Evolutionary conservation across 2,329 filamentous ascomycete species (phyloP), one percentile per base, ranked within the genome.

Genomic region (Microdochium trichocladiopsis): DNA sequence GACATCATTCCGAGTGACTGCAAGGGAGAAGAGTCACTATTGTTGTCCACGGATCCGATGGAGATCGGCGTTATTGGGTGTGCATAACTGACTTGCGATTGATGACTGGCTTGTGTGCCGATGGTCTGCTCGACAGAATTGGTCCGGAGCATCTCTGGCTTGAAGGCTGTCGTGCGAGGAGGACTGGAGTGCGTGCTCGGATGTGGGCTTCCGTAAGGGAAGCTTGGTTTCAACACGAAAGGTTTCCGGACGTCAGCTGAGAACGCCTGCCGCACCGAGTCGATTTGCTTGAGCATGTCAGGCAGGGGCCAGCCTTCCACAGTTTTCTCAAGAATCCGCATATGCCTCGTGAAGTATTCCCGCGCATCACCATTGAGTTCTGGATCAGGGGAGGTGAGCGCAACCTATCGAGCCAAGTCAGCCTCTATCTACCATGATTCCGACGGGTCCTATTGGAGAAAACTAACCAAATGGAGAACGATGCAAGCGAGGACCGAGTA

Each of bases 401-500:
- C 92, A 59, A 96, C 87, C 92, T 95, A 59, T 53, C 52, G 36
- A 50, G 50, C 25, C 23, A 5, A 48, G 41, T 63, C 56, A 62
- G 61, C 53, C 22, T 10, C 12, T 22, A 18, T 37, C 41, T 41
- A 6, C 8, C n/a, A 18, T 16, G 16, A 8, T 23, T 16, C 12
- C n/a, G n/a, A 41, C 5, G 8, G n/a, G n/a, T 6, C 8, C 10
- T 12, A 18, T 8, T 18, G 6, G 11, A 18, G 5, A 16, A 18
- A 45, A 80, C 90, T 69, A 77, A 96, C 93, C 70, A 97, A 71
- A 69, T 97, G 92, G 51, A 97, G 79, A 70, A 96, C 92, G 23
- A 93, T 92, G 72, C 92, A 96, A 1, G 90, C 94, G 47, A 97
- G 73, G 24, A 96, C 84, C 52, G 86, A 84, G 64, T 97, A 97